A percentile compares a stretch with the other conserved stretches of the same genome.
Conservation (phyloP, 148 eudicot genomes). For the Tetragonia tetragonoides region DNA sequence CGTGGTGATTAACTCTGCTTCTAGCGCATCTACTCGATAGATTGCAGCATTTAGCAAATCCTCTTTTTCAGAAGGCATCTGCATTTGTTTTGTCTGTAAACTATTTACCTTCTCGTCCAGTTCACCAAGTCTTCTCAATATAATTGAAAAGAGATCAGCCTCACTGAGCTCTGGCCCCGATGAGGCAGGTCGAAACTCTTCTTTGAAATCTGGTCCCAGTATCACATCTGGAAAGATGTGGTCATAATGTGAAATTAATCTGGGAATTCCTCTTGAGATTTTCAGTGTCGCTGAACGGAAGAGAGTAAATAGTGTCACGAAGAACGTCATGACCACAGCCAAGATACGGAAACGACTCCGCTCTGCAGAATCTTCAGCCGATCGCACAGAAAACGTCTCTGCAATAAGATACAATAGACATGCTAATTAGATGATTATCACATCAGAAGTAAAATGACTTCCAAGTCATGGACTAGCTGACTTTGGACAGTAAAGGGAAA, state of each 20-base stretch:
- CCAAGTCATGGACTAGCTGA: neutral
- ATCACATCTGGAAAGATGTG: constrained; percentile 15
- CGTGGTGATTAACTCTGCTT: constrained; percentile 69
- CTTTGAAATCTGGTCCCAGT: constrained; percentile 21
- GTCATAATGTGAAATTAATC: constrained; percentile 5
- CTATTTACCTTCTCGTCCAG: constrained; percentile 63
- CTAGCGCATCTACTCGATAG: constrained; percentile 73
- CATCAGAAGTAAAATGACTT: neutral
- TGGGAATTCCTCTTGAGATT: constrained; percentile 23
- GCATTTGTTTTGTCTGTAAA: constrained; percentile 43
- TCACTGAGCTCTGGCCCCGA: constrained; percentile 24
- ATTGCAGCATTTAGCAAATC: constrained; percentile 68
- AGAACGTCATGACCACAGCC: constrained; percentile 38
- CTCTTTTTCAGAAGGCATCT: constrained; percentile 70
- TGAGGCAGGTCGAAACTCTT: constrained; percentile 25
- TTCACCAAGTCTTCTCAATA: constrained; percentile 54
- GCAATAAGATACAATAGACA: constrained; percentile 21
- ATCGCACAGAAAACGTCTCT: constrained; percentile 21
- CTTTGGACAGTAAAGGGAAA: neutral
- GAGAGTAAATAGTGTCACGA: constrained; percentile 24
- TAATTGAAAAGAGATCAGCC: constrained; percentile 30
- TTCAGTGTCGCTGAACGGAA: constrained; percentile 23
- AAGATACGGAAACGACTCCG: constrained; percentile 26
- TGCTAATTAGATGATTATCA: constrained; percentile 7
- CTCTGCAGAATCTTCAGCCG: constrained; percentile 17